These are phyloP conservation scores for Apiotrichum montevideense DNA, from an alignment of 1,284 basidiomycete species.

Conservation along the genomic window DNA sequence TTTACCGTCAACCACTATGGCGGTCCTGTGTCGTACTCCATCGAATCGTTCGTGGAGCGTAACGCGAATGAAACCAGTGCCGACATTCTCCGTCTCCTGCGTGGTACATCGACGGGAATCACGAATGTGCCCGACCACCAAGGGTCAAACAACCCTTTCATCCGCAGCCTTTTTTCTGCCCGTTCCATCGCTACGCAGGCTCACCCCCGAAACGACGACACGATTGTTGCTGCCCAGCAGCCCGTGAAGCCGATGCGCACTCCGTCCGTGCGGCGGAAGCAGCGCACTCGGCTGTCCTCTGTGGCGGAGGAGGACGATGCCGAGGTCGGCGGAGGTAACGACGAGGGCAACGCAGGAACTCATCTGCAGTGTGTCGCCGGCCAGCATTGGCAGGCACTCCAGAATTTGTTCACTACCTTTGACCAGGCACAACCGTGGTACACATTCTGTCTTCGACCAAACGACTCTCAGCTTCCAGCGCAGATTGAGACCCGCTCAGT, in stretches of 20 bases:
- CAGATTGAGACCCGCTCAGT: slow-evolving; percentile 87
- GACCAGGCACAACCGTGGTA: slow-evolving; percentile 89
- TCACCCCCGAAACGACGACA: slow-evolving; percentile 86
- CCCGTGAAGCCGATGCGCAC: slow-evolving; percentile 86
- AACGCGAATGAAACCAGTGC: slow-evolving; percentile 87
- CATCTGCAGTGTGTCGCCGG: slow-evolving; percentile 67
- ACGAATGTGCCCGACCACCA: slow-evolving; percentile 50
- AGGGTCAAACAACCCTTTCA: slow-evolving; percentile 82
- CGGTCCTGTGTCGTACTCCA: slow-evolving; percentile 83
- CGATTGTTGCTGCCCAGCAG: slow-evolving; percentile 88
- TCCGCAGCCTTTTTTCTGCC: slow-evolving; percentile 79
- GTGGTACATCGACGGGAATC: slow-evolving; percentile 51
- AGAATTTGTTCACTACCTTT: slow-evolving; percentile 79
- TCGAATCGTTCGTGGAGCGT: slow-evolving; percentile 79
- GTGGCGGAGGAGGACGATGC: slow-evolving; percentile 56
- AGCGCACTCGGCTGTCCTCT: slow-evolving; percentile 51
- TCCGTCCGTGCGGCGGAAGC: slow-evolving; percentile 77
- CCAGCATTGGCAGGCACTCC: slow-evolving; percentile 75
- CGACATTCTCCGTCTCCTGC: slow-evolving; percentile 83
- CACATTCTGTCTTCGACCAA: slow-evolving; percentile 86
- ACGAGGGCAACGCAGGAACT: slow-evolving; percentile 63
- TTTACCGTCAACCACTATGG: slow-evolving; percentile 92
- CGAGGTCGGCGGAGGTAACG: slow-evolving; percentile 35
- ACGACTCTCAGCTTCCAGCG: slow-evolving; percentile 88
- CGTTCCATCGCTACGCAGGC: slow-evolving; percentile 83